These are phyloP conservation scores for Pyrenophora tritici-repentis DNA, from an alignment of 2,329 filamentous ascomycete genomes.

Conservation along the genomic window DNA sequence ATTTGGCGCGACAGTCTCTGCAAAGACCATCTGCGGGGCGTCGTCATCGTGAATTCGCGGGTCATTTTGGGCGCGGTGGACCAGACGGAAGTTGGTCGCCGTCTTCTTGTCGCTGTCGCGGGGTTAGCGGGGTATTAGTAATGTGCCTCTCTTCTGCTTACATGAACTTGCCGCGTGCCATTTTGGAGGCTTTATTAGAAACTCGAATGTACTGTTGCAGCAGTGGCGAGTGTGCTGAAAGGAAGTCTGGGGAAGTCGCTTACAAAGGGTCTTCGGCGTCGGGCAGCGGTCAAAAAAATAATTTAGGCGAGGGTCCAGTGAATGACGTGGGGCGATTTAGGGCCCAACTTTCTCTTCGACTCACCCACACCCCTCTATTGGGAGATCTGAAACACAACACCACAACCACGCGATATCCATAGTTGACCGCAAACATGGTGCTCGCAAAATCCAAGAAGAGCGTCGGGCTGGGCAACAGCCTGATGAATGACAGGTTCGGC, in stretches of 20 bases:
- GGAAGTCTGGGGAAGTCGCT: conserved; percentile 35
- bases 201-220: neutral
- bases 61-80: conserved; percentile 96
- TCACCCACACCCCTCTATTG: conserved; percentile 24
- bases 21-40: conserved; percentile 88
- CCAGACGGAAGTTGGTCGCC: conserved; percentile 89
- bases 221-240: conserved; percentile 10
- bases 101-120: conserved; percentile 78
- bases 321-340: conserved; percentile 50
- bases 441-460: conserved; percentile 92
- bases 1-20: conserved; percentile 61
- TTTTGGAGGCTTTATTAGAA: conserved; percentile 52
- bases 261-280: conserved; percentile 34
- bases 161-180: conserved; percentile 78
- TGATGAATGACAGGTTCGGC: conserved; percentile 99
- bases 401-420: conserved; percentile 23
- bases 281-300: conserved; percentile 55
- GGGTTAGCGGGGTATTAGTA: conserved; percentile 37
- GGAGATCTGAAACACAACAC: conserved; percentile 10
- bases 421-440: conserved; percentile 60
- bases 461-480: conserved; percentile 91
- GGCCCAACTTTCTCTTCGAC: conserved; percentile 26
- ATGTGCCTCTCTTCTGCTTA: conserved; percentile 47
- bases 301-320: conserved; percentile 64
- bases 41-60: conserved; percentile 91